These are phyloP conservation scores for Clonostachys solani DNA, from an alignment of 2,329 filamentous ascomycete species.

Conservation along the genomic window DNA sequence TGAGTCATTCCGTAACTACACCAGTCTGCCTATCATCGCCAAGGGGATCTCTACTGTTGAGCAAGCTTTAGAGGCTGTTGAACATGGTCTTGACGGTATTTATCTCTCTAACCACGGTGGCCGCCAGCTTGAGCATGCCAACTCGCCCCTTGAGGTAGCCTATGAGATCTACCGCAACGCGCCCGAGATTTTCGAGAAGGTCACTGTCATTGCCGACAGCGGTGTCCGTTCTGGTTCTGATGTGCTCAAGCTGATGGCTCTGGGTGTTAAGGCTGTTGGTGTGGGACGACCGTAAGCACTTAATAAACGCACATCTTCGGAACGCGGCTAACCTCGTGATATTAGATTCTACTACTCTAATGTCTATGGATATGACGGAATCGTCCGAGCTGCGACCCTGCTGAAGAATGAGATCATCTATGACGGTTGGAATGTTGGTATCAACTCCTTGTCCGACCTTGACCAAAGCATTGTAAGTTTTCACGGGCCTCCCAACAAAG, in stretches of 20 bases:
- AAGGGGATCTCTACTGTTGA: conserved; percentile 32
- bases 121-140: conserved; percentile 32
- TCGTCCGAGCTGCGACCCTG: conserved; percentile 34
- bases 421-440: conserved; percentile 36
- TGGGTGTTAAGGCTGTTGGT: conserved; percentile 37
- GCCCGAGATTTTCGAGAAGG: conserved; percentile 30
- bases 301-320: too few species aligned
- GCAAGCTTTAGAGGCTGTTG: conserved; percentile 23
- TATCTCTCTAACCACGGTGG: conserved; percentile 37
- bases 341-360: conserved; percentile 43
- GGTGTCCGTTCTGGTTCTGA: conserved; percentile 37
- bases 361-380: conserved; percentile 42
- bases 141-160: conserved; percentile 29
- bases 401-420: conserved; percentile 44
- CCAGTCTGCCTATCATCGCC: conserved; percentile 29
- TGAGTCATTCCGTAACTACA: conserved; percentile 21
- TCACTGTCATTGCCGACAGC: conserved; percentile 33
- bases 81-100: conserved; percentile 23
- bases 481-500: too few species aligned
- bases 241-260: conserved; percentile 33
- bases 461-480: too few species aligned
- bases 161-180: conserved; percentile 29
- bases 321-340: too few species aligned
- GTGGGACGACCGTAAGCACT: conserved; percentile 32
- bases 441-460: conserved; percentile 5